Conservation (phyloP, 305 asterid species). For the Solanum hybrid region DNA sequence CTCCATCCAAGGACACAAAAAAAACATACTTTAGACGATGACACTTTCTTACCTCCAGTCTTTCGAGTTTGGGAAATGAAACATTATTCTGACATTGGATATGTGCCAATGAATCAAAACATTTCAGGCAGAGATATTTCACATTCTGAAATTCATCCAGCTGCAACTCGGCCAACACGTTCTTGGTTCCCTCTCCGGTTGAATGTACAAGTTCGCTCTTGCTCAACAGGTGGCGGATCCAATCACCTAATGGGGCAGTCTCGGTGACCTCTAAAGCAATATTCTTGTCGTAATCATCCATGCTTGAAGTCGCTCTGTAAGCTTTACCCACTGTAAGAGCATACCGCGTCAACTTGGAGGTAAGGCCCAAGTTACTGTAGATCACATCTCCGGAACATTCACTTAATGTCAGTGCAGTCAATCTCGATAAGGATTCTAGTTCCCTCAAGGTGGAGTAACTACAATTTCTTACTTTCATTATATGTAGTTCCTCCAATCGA, state of each 20-base stretch:
- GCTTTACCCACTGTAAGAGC: background rate
- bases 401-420: conserved; percentile 2
- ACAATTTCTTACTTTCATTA: background rate
- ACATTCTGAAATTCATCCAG: conserved; percentile 1
- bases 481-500: conserved; percentile 13
- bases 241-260: background rate
- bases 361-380: background rate
- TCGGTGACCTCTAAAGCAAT: background rate
- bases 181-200: conserved; percentile 11
- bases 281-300: background rate
- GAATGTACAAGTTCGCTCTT: conserved; percentile 11
- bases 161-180: background rate
- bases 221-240: conserved; percentile 11
- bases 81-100: conserved; percentile 4
- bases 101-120: background rate
- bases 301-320: background rate
- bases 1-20: background rate
- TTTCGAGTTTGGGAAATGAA: conserved; percentile 8
- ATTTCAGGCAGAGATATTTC: conserved; percentile 3
- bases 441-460: conserved; percentile 5
- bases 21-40: conserved; percentile 3
- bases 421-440: background rate
- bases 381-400: background rate
- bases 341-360: background rate
- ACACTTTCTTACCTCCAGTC: conserved; percentile 4